Base-by-base conservation (phyloP, 129 eudicot genomes). In the Apium graveolens region DNA sequence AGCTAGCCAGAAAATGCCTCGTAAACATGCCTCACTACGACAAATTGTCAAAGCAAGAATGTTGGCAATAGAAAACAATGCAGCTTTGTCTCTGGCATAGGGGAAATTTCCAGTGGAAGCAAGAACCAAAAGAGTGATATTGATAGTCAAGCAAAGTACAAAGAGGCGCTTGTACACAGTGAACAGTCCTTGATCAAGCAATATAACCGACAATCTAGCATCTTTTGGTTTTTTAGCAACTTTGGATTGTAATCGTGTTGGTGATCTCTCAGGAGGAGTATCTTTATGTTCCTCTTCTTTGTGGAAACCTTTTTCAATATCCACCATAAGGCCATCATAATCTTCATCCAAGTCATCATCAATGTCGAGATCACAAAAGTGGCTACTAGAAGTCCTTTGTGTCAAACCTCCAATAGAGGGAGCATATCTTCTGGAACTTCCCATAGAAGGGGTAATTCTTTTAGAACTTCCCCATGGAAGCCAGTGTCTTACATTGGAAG, bases 131-230 rank as follows among this genome's bases (percentile, higher is more conserved):
- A 80, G 82, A 0, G 90, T 84, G 7, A 87, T 76, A 76, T 89
- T 91, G 10, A 91, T 75, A 42, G 80, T 76, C 78, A 91, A 78
- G 73, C 85, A 91, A 53, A 82, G 86, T 3, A 81, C 76, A 68
- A 91, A 89, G 31, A 91, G 86, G 65, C 93, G 81, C 63, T 91
- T 89, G 80, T 91, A 91, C 14, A 89, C 93, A 1, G 91, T 91
- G 72, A 91, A 89, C 86, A 91, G 79, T 48, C 97, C 97, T 84
- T 91, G 97, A 81, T 89, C 93, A 5, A 91, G 90, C 78, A 91
- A 78, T 74, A 91, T 91, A 6, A 91, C 86, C 0, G 93, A 91
- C 31, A 91, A 78, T 75, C 93, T 81, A 2, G 93, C 75, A 37
- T 55, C 88, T 78, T 84, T 89, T 7, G 60, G 81, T 66, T 86